These are phyloP conservation scores for Zizania palustris DNA, from an alignment of 202 grass and related monocot genomes.

Conservation along the genomic window DNA sequence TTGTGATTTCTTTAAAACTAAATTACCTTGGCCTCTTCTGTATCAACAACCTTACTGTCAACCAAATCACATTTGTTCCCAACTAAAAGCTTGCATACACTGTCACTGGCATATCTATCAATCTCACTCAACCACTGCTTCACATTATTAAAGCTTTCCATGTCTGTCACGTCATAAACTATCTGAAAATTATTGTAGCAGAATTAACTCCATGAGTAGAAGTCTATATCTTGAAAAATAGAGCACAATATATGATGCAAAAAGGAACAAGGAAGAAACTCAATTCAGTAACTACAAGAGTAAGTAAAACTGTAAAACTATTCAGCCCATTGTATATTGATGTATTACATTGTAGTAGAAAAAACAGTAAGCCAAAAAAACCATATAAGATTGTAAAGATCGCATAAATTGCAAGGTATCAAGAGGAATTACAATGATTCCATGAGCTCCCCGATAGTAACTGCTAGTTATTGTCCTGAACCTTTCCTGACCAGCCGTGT, in stretches of 20 bases:
- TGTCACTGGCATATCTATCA: slow-evolving; percentile 94
- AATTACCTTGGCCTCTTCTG: slow-evolving; percentile 81
- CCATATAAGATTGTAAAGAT: background rate
- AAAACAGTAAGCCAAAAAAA: slow-evolving; percentile 11
- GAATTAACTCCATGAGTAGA: slow-evolving; percentile 3
- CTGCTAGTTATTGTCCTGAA: slow-evolving; percentile 97
- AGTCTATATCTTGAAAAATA: background rate
- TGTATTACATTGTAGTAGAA: background rate
- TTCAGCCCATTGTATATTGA: background rate
- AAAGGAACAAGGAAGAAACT: background rate
- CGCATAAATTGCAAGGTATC: slow-evolving; percentile 24
- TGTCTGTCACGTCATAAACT: slow-evolving; percentile 85
- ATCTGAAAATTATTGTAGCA: slow-evolving; percentile 50
- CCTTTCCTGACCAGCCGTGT: slow-evolving; percentile 91
- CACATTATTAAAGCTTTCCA: slow-evolving; percentile 90
- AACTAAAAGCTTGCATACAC: slow-evolving; percentile 92
- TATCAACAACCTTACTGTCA: slow-evolving; percentile 78
- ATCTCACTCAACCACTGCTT: slow-evolving; percentile 94
- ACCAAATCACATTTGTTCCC: slow-evolving; percentile 93
- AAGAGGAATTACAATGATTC: slow-evolving; percentile 76
- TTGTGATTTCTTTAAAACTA: background rate
- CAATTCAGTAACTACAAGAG: background rate
- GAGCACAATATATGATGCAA: background rate
- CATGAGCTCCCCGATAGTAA: slow-evolving; percentile 95
- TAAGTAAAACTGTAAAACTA: background rate